A percentile compares a stretch with the other conserved stretches of the same genome.
These are phyloP conservation scores for Nowakowskiella sp. DNA, from an alignment of 192 early-diverging fungal genomes.

Conservation along the genomic window DNA sequence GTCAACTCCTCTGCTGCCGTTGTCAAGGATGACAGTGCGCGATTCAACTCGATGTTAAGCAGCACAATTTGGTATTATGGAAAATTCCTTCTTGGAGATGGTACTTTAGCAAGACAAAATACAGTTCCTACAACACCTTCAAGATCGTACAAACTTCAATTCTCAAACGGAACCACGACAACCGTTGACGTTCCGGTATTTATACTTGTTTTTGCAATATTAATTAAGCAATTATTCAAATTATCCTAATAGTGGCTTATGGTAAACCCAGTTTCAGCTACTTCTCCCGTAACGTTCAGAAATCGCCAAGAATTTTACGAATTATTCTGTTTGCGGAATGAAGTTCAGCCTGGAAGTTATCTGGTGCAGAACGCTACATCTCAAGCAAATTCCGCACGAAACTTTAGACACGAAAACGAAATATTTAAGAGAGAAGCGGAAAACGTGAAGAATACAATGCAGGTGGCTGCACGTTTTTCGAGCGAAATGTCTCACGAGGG, in stretches of 20 bases:
- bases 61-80: no score
- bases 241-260: background rate
- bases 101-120: background rate
- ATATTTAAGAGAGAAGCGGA: no score
- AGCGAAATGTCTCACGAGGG: no score
- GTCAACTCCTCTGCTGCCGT: no score
- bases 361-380: background rate
- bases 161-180: background rate
- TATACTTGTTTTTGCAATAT: background rate
- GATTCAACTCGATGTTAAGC: no score
- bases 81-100: no score
- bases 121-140: background rate
- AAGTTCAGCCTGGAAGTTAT: no score
- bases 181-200: background rate
- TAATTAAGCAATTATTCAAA: background rate
- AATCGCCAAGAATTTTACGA: background rate
- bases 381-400: no score
- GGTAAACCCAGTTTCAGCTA: background rate
- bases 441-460: no score
- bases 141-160: background rate
- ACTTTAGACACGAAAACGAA: no score
- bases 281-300: background rate
- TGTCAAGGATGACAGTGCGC: no score
- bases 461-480: no score
- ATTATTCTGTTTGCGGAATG: background rate